Evolutionary conservation across 2,329 filamentous ascomycete species (phyloP).

Genomic region (Aspergillus neotritici): DNA sequence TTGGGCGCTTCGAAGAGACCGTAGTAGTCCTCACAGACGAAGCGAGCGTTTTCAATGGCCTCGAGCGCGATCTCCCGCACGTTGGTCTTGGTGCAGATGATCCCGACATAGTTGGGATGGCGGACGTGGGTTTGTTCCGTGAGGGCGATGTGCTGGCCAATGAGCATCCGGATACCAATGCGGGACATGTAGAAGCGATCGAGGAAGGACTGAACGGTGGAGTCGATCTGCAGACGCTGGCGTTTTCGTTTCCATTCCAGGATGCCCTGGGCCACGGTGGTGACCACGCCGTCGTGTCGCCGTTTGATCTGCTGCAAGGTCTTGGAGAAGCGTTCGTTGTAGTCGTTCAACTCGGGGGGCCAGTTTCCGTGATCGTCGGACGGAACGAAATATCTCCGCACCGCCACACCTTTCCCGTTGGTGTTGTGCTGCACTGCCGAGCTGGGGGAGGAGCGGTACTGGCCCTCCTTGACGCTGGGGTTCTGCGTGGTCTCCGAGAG

Average conservation of each 20-base stretch:
- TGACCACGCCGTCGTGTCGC: slow-evolving; percentile 93
- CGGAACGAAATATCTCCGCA: slow-evolving; percentile 78
- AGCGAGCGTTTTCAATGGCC: slow-evolving; percentile 97
- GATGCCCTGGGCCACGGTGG: slow-evolving; percentile 95
- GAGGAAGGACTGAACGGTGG: slow-evolving; percentile 93
- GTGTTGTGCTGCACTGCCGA: slow-evolving; percentile 42
- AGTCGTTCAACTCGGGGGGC: slow-evolving; percentile 90
- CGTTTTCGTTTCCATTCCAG: slow-evolving; percentile 95
- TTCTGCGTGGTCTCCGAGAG: slow-evolving; percentile 82
- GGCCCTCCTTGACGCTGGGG: slow-evolving; percentile 78
- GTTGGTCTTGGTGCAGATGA: slow-evolving; percentile 98
- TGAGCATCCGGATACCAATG: slow-evolving; percentile 98
- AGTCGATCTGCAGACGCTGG: slow-evolving; percentile 96
- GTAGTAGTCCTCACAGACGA: slow-evolving; percentile 98
- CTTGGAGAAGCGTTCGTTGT: slow-evolving; percentile 86
- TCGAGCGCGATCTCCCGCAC: slow-evolving; percentile 91
- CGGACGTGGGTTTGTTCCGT: slow-evolving; percentile 86
- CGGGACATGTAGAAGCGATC: slow-evolving; percentile 99
- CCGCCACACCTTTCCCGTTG: slow-evolving; percentile 45
- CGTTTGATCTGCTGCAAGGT: slow-evolving; percentile 91
- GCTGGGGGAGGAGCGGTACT: slow-evolving; percentile 57
- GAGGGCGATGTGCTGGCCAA: slow-evolving; percentile 95
- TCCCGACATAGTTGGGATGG: slow-evolving; percentile 92
- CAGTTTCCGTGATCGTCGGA: slow-evolving; percentile 84
- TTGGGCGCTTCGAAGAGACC: slow-evolving; percentile 95